phyloP scores from a whole-genome alignment of 495 filamentous ascomycete species.

The Gamarada debralockiae region DNA sequence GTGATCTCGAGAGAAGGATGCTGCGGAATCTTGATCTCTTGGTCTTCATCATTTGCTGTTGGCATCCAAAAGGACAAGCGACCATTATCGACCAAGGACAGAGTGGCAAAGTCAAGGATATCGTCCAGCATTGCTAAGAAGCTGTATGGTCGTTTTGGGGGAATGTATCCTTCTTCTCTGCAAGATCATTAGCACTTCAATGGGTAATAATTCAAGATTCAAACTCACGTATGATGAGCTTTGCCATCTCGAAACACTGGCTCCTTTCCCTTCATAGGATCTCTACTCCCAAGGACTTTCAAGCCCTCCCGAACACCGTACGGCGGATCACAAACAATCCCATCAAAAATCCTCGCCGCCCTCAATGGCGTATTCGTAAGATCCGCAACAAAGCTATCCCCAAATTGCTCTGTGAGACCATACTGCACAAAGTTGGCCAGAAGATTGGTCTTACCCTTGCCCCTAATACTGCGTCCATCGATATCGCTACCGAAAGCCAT shows the following conservation, averaged over 20 bases:
- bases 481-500: conserved; percentile 82
- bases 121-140: conserved; percentile 87
- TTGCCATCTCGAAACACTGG: conserved; percentile 67
- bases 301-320: conserved; percentile 96
- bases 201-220: background rate
- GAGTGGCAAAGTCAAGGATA: conserved; percentile 76
- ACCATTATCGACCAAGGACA: conserved; percentile 76
- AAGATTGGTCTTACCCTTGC: conserved; percentile 52
- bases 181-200: background rate
- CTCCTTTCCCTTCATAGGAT: conserved; percentile 55
- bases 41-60: conserved; percentile 71
- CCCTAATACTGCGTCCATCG: conserved; percentile 81
- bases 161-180: conserved; percentile 73
- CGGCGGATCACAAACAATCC: conserved; percentile 93
- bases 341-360: conserved; percentile 65
- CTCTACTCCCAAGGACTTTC: conserved; percentile 74
- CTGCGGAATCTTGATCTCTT: conserved; percentile 68
- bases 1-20: conserved; percentile 76
- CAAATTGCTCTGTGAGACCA: conserved; percentile 53
- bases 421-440: conserved; percentile 84
- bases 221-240: conserved; percentile 57
- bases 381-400: conserved; percentile 81
- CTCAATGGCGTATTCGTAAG: conserved; percentile 84
- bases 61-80: conserved; percentile 97
- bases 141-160: conserved; percentile 87